A percentile compares a stretch with the other conserved stretches of the same genome.
Conservation (phyloP, 73 alveolate species). For the Tetrahymena thermophila region DNA sequence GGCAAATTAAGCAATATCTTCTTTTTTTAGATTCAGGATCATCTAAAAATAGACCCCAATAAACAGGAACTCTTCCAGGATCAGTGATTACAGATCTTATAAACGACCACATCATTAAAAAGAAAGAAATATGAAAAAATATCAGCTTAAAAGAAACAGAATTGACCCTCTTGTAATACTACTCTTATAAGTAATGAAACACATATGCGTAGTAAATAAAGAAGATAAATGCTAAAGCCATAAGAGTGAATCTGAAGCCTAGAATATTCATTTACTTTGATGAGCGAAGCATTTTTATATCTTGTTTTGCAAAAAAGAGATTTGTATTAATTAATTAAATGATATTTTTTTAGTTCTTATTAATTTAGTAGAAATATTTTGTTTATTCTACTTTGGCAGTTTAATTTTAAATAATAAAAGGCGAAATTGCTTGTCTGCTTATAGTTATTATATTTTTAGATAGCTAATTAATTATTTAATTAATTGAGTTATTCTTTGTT, state of each 20-base stretch:
- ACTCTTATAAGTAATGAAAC: not conserved
- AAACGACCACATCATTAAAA: slow-evolving; percentile 83
- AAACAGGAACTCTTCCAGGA: slow-evolving; percentile 96
- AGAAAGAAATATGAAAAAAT: not conserved
- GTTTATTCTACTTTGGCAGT: not conserved
- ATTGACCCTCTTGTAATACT: not conserved
- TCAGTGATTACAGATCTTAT: slow-evolving; percentile 83
- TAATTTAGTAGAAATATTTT: not conserved
- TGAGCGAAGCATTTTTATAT: not conserved
- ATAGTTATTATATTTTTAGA: not conserved
- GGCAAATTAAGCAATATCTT: slow-evolving; percentile 90
- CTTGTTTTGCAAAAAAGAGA: not conserved
- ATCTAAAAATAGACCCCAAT: slow-evolving; percentile 92
- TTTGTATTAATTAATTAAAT: not conserved
- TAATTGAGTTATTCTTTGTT: too few species aligned
- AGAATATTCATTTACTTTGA: not conserved
- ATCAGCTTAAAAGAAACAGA: not conserved
- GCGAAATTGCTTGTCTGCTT: too few species aligned
- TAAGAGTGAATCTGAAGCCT: not conserved
- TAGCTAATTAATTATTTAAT: not conserved
- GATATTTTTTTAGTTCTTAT: not conserved
- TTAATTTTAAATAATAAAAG: too few species aligned
- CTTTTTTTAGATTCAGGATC: slow-evolving; percentile 81
- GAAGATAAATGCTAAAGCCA: not conserved
- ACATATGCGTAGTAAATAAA: not conserved